Base-by-base conservation (phyloP, 306 rosid species). In the Oxytropis ochrocephala region DNA sequence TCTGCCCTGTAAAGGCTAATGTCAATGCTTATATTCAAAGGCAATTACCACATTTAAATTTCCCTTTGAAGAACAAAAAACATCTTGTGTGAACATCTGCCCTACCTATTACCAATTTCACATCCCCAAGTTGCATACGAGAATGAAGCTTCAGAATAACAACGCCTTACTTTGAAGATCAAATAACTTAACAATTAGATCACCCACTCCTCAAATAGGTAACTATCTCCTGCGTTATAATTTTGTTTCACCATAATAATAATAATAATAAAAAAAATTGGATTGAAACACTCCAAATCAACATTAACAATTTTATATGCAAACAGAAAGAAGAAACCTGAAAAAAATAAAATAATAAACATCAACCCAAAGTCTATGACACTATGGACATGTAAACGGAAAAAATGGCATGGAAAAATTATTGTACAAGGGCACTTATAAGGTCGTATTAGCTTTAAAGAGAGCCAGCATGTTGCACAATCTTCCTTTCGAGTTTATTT, bases 401-500 rank as follows among this genome's bases (percentile, higher is more conserved):
- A 39, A 71, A 42, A 64, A 59, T 12, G 11, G 42, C 51, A 57
- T 7, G 17, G 14, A 63, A 68, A 76, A 30, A 30, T 1, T 13
- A 69, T 27, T 30, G 43, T 41, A 61, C 63, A 43, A 14, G 44
- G 53, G 61, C 59, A 36, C 56, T 64, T 35, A 58, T 38, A 24
- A 60, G 44, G 67, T 59, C 48, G 68, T 60, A 54, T 59, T 66
- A 56, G 60, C 24, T 89, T 89, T 83, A 82, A 41, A 21, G 39
- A 75, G 86, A 39, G 67, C 75, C 59, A 2, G 86, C 83, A 76
- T 88, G 81, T 54, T 88, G 86, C 4, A 68, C 87, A 64, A 84
- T 77, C 86, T 88, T 88, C 70, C 69, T 80, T 84, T 88, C 95
- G 35, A 88, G 83, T 32, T 81, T 57, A 75, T 59, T 66, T 69